phyloP scores from a whole-genome alignment of 805 yeast genomes.

The Grigorovia transvaalensis region DNA sequence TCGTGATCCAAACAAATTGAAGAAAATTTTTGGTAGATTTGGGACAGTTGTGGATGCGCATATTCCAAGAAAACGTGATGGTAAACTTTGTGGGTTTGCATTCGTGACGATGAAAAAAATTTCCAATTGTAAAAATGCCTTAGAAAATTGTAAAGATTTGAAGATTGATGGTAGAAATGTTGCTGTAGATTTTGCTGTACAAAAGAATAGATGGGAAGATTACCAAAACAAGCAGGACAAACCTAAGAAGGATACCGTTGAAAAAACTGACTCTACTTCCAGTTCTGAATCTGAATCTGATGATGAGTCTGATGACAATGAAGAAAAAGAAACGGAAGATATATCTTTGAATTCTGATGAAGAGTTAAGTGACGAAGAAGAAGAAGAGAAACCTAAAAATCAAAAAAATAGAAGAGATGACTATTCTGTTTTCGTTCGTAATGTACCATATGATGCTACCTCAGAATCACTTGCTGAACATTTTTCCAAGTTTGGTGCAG shows the following conservation, averaged over 20 bases:
- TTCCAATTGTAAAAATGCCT: constrained; percentile 68
- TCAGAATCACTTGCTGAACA: constrained; percentile 68
- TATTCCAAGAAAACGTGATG: constrained; percentile 80
- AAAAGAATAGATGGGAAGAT: constrained; percentile 73
- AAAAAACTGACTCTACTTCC: constrained; percentile 24
- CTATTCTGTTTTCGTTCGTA: constrained; percentile 75
- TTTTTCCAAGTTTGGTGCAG: constrained; percentile 72
- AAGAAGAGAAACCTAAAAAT: constrained; percentile 24
- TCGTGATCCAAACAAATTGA: constrained; percentile 62
- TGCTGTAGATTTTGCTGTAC: constrained; percentile 88
- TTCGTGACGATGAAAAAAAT: constrained; percentile 83
- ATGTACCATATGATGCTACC: constrained; percentile 91
- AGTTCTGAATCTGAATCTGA: constrained; percentile 31
- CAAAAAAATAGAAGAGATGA: constrained; percentile 52
- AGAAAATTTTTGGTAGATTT: constrained; percentile 56
- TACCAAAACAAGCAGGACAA: constrained; percentile 38
- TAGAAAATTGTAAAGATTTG: constrained; percentile 62
- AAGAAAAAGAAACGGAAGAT: constrained; percentile 27
- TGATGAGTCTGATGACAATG: constrained; percentile 29
- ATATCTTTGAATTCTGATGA: constrained; percentile 30
- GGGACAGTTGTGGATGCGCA: constrained; percentile 85
- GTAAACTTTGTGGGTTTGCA: constrained; percentile 89
- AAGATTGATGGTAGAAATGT: constrained; percentile 85
- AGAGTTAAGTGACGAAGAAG: constrained; percentile 23
- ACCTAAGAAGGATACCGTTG: constrained; percentile 31